phyloP scores from a whole-genome alignment of 2,329 filamentous ascomycete species.

The Geosmithia flava region DNA sequence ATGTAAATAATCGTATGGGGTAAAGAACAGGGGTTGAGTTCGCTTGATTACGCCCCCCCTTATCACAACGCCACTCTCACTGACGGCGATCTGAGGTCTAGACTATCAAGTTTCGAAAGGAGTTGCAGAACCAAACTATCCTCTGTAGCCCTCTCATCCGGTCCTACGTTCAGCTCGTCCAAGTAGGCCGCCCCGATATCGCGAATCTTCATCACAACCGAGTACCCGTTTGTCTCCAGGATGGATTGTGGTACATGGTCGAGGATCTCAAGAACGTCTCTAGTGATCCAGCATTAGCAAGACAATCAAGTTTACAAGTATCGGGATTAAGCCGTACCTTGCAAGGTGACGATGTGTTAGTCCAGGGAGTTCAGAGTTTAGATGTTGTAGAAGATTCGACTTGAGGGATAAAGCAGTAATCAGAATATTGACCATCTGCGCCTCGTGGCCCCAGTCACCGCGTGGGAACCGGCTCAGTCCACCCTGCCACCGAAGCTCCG shows the following conservation, averaged over 20 bases:
- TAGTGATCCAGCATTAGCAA: conserved; percentile 4
- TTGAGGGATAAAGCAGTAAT: conserved; percentile 22
- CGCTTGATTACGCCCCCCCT: no score
- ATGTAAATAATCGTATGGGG: no score
- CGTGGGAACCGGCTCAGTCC: conserved; percentile 15
- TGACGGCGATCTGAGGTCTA: background rate
- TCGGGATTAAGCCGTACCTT: background rate
- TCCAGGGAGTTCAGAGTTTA: conserved; percentile 6
- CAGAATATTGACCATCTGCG: conserved; percentile 21
- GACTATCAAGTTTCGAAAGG: background rate
- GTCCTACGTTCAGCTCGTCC: conserved; percentile 10
- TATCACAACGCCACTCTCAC: background rate
- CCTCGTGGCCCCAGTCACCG: conserved; percentile 20
- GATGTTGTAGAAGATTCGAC: conserved; percentile 21
- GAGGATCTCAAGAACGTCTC: conserved; percentile 21
- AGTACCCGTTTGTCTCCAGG: conserved; percentile 19
- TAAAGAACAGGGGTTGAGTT: no score
- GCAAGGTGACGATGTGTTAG: conserved; percentile 1
- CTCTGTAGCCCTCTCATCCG: background rate
- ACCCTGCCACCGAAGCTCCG: conserved; percentile 21
- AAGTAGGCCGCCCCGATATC: conserved; percentile 22
- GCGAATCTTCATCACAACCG: conserved; percentile 21
- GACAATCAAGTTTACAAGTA: no score
- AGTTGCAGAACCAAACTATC: background rate
- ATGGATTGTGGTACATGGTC: conserved; percentile 18